A percentile compares a stretch with the other conserved stretches of the same genome.
These are phyloP conservation scores for Phaeoacremonium minimum DNA, from an alignment of 2,329 filamentous ascomycete species.

Conservation along the genomic window DNA sequence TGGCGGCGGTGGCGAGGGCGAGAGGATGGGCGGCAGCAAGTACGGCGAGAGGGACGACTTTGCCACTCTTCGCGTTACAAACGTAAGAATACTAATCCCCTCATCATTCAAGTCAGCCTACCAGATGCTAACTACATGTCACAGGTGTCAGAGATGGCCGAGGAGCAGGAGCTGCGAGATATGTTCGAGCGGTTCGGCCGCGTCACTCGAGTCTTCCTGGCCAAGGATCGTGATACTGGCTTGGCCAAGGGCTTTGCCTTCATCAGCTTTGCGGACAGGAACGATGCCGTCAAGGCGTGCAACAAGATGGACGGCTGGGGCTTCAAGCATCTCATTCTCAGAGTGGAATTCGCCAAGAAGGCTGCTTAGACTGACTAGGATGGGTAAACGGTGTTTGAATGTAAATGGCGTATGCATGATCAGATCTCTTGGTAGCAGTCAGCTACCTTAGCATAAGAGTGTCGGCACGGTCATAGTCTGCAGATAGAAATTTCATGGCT, in stretches of 20 bases:
- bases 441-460: too few relatives aligned
- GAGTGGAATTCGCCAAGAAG: conserved; percentile 86
- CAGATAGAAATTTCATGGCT: too few relatives aligned
- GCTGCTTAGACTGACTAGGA: too few relatives aligned
- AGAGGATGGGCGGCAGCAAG: conserved; percentile 88
- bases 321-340: conserved; percentile 82
- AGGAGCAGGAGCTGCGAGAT: conserved; percentile 90
- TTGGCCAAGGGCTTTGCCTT: conserved; percentile 98
- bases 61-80: conserved; percentile 94
- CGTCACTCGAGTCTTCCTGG: conserved; percentile 94
- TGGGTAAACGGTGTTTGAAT: too few relatives aligned
- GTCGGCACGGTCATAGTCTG: too few relatives aligned
- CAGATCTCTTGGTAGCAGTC: too few relatives aligned
- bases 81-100: too few relatives aligned
- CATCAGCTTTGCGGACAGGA: conserved; percentile 89
- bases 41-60: conserved; percentile 91
- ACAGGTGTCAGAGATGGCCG: conserved; percentile 92
- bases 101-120: too few relatives aligned
- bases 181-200: conserved; percentile 98
- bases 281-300: conserved; percentile 87
- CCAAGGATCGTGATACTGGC: conserved; percentile 95
- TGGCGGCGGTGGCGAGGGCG: conserved; percentile 56
- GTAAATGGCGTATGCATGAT: too few relatives aligned
- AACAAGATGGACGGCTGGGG: conserved; percentile 97
- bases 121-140: conserved; percentile 23